These are phyloP conservation scores for Terfezia boudieri DNA, from an alignment of 495 filamentous ascomycete species.

Conservation along the genomic window DNA sequence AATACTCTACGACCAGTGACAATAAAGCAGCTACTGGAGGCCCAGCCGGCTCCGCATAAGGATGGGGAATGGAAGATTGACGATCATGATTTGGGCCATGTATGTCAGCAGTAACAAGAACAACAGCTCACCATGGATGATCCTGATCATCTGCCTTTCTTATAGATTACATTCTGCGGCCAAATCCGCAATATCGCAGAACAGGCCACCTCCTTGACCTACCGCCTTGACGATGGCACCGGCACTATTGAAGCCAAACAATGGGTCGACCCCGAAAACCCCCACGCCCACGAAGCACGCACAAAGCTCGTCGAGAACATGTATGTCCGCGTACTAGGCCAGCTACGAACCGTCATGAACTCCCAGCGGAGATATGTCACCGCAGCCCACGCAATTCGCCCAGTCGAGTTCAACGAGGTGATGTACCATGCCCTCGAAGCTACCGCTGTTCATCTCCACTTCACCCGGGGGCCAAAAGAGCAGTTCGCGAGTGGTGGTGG, in stretches of 20 bases:
- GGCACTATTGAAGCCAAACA: conserved; percentile 80
- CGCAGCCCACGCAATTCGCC: conserved; percentile 55
- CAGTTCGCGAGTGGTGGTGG: conserved; percentile 16
- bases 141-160: conserved; percentile 18
- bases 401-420: conserved; percentile 78
- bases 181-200: conserved; percentile 68
- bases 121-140: conserved; percentile 5
- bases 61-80: conserved; percentile 63
- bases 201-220: conserved; percentile 79
- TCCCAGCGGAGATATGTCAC: conserved; percentile 46
- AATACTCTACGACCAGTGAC: conserved; percentile 78
- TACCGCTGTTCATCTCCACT: conserved; percentile 63
- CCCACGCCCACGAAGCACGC: conserved; percentile 23
- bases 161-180: conserved; percentile 52
- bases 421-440: conserved; percentile 76
- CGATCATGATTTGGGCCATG: conserved; percentile 36
- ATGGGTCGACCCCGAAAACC: conserved; percentile 52
- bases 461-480: conserved; percentile 48
- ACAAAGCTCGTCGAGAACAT: conserved; percentile 37
- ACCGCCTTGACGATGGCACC: conserved; percentile 87
- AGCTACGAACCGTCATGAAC: conserved; percentile 44
- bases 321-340: conserved; percentile 66
- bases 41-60: conserved; percentile 34
- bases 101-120: conserved; percentile 9
- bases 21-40: conserved; percentile 78